A percentile compares a stretch with the other conserved stretches of the same genome.
phyloP scores from a whole-genome alignment of 2,329 filamentous ascomycete species.

The Coleophoma cylindrospora region DNA sequence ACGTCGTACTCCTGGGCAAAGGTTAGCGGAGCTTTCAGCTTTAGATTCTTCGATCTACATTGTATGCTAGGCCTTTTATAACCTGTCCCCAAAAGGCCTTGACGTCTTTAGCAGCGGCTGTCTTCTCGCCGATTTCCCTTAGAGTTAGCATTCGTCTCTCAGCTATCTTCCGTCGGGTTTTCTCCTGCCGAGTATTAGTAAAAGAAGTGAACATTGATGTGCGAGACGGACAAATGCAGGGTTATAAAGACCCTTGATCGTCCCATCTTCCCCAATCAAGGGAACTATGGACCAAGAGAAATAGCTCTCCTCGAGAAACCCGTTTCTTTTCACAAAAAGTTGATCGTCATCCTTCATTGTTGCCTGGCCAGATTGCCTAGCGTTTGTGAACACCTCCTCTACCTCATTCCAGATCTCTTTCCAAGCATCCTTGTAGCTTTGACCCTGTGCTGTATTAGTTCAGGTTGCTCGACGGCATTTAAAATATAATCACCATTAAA shows the following conservation, averaged over 20 bases:
- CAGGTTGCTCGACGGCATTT: no score
- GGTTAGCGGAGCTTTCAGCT: constrained; percentile 1
- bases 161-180: constrained; percentile 71
- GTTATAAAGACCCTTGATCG: constrained; percentile 73
- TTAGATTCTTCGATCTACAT: constrained; percentile 32
- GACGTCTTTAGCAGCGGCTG: constrained; percentile 66
- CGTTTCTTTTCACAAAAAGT: constrained; percentile 65
- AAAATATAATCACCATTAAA: constrained; percentile 46
- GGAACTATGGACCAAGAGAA: constrained; percentile 82
- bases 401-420: constrained; percentile 70
- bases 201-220: no score
- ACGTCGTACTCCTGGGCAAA: constrained; percentile 51
- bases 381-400: constrained; percentile 61
- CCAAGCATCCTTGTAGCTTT: constrained; percentile 63
- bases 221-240: constrained; percentile 50
- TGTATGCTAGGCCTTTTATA: constrained; percentile 63
- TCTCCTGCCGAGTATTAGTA: constrained; percentile 40
- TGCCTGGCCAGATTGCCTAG: constrained; percentile 66
- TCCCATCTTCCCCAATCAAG: constrained; percentile 67
- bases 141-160: constrained; percentile 77
- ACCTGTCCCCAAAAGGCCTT: constrained; percentile 71
- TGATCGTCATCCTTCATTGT: constrained; percentile 83
- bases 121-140: constrained; percentile 72
- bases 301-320: constrained; percentile 72
- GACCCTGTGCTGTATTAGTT: constrained; percentile 34